Base-by-base conservation (phyloP, 192 early-diverging fungal genomes). In the Podila verticillata region DNA sequence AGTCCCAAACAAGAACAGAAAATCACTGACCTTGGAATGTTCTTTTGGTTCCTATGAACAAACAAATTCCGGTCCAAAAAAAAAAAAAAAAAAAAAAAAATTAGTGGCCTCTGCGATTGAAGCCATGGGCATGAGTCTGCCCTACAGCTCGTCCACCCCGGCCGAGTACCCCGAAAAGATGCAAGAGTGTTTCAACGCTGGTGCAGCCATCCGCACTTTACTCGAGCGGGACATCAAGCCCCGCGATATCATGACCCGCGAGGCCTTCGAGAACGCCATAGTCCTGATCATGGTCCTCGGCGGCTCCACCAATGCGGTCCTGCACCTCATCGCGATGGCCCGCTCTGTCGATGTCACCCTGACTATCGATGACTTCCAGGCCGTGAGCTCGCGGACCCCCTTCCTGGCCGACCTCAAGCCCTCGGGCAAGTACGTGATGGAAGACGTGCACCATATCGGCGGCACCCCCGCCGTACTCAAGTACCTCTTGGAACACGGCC, bases 351-450 rank as follows among this genome's bases (percentile, higher is more conserved):
- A 90, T 58, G 88, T 99, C 66, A 82, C 87, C 12, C 87, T 99
- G 65, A 94, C 90, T 13, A 85, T 99, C 66, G 94, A 96, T 66
- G 98, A 99, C 68, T 98, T 98, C 93, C 98, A 99, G 83, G 84
- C 72, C 59, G 89, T 96, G 81, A 95, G 93, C 75, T 91, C 97
- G 82, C 85, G 89, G 68, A 93, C 91, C 36, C 98, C 98, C 47
- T 92, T 99, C 84, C 90, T 99, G 86, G 98, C 98, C 28, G 96
- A 99, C 87, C 85, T 99, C 72, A 98, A 98, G 87, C 98, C 98
- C 65, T 91, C 87, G 85, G 98, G 98, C 70, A 94, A 97, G 82
- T 98, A 96, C 78, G 97, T 99, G 13, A 98, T 99, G 95, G 98
- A 95, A 74, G 97, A 99, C 81, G 75, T 99, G 48, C 95, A 96